Conservation (phyloP, 768 basidiomycete genomes). For the Xerocomus potaroensis region DNA sequence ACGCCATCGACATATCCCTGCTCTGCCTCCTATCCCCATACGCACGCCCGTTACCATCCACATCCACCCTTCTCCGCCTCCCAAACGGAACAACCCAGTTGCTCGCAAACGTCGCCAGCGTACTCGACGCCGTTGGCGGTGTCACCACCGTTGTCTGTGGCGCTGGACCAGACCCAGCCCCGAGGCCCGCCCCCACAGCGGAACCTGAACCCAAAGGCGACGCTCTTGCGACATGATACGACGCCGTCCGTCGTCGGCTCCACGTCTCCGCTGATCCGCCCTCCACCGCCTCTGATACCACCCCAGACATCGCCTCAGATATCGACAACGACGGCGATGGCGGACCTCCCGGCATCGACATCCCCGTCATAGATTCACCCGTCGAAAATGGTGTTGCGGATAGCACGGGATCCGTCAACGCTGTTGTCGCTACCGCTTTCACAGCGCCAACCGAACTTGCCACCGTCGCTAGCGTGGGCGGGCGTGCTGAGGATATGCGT, state of each 20-base stretch:
- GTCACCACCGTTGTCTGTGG: slow-evolving; percentile 14
- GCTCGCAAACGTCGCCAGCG: slow-evolving; percentile 55
- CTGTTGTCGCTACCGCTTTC: slow-evolving; percentile 67
- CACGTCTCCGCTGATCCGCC: slow-evolving; percentile 49
- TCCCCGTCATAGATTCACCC: no score
- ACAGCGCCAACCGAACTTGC: slow-evolving; percentile 38
- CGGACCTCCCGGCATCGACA: slow-evolving; percentile 34
- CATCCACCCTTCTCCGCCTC: slow-evolving; percentile 40
- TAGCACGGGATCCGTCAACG: slow-evolving; percentile 52
- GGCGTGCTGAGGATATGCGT: slow-evolving; percentile 58
- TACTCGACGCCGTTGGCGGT: slow-evolving; percentile 42
- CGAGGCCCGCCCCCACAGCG: no score
- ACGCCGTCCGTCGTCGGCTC: slow-evolving; percentile 54
- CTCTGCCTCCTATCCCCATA: slow-evolving; percentile 1
- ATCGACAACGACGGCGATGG: slow-evolving; percentile 58
- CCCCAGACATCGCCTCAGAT: no score
- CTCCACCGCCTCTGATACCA: slow-evolving; percentile 31
- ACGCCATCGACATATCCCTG: slow-evolving; percentile 33
- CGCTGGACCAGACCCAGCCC: not conserved
- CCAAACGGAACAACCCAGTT: slow-evolving; percentile 68
- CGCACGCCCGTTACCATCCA: slow-evolving; percentile 16
- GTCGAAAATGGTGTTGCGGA: slow-evolving; percentile 41
- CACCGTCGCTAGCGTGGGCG: slow-evolving; percentile 53
- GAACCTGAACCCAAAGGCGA: slow-evolving; percentile 46
- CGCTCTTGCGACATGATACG: slow-evolving; percentile 51